Base-by-base conservation (phyloP, 1,139 yeast species). In the Yamadazyma aaseri region DNA sequence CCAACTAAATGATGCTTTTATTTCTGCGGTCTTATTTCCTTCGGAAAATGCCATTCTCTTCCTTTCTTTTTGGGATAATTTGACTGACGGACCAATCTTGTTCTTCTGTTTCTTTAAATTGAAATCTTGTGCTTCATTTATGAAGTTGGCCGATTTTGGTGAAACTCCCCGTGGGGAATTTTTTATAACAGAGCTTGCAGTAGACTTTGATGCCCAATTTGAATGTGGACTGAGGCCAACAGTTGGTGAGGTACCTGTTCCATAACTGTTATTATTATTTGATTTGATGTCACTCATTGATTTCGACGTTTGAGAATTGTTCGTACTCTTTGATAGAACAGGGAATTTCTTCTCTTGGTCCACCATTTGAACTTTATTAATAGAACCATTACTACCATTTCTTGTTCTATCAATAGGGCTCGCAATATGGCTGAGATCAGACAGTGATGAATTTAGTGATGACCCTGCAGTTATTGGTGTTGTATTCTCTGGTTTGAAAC, bases 31-130 rank as follows among this genome's bases (percentile, higher is more conserved):
- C n/a, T 9, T 16, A 5, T 14, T 17, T 6, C 9, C 13, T 11
- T 8, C 22, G 17, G 33, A 36, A 2, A 21, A 13, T 3, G 39
- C 53, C 27, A 55, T 46, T 38, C 60, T 65, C 49, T 71, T 72
- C 18, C 81, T 52, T 47, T 76, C 80, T 46, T 73, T 74, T 44
- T 76, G 81, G 2, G 81, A 73, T 6, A 73, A 46, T 42, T 63
- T 60, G 17, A 54, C 41, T 1, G 59, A 54, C 1, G 73, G 71
- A 0, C 65, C 65, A 16, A 68, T 51, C 44, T 58, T 66, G 7
- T 53, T 45, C 38, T 59, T 65, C 2, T 37, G 38, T 38, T 50
- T 58, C 20, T 39, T 46, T n/a, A n/a, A n/a, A 12, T 10, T 22
- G 16, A 18, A n/a, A 29, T 22, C 25, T 8, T 18, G 20, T 18